Evolutionary conservation across 2,329 filamentous ascomycete genomes (phyloP), one percentile per base, ranked within the genome.

Genomic region (Hawksworthiomyces lignivorus): DNA sequence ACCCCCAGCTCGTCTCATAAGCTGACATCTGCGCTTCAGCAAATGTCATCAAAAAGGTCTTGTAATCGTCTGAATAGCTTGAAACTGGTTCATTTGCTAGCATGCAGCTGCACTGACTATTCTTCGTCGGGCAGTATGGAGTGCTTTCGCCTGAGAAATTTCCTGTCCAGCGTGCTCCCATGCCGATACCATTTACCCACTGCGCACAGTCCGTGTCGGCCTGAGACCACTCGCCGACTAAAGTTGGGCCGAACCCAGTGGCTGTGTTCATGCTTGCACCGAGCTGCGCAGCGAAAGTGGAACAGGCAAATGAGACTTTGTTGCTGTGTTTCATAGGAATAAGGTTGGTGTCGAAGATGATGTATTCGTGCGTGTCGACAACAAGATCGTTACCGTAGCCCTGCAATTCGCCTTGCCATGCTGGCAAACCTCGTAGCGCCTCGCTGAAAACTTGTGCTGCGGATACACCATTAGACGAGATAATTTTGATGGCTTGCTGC

Each of bases 181-280:
- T 78, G 52, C 82, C 82, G 29, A 96, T 87, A 62, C 94, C 89
- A 62, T 94, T 97, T 54, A 97, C 75, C 62, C 85, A 79, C 47
- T 73, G 62, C 1, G 87, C 81, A 66, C 90, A 97, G 66, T 97
- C 90, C 2, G 92, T 96, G 62, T 97, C 90, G 28, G 92, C 89
- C 66, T 96, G 90, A 0, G 84, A 89, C 87, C 89, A 97, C 69
- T 97, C 90, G 50, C 89, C 90, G 61, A 92, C 89, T 52, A 97
- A 78, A 18, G 88, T 96, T 1, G 90, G 89, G 0, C 90, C 90
- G 67, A 90, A 97, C 9, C 90, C 89, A 1, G 80, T 85, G 6
- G 69, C 63, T 4, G 72, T 82, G 61, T 87, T 72, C 67, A 86
- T 82, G 57, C 80, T 85, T 46, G 77, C 67, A 47, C 75, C 58